These are phyloP conservation scores for Calonectria pseudoturangicola DNA, from an alignment of 2,329 filamentous ascomycete species.

Conservation along the genomic window DNA sequence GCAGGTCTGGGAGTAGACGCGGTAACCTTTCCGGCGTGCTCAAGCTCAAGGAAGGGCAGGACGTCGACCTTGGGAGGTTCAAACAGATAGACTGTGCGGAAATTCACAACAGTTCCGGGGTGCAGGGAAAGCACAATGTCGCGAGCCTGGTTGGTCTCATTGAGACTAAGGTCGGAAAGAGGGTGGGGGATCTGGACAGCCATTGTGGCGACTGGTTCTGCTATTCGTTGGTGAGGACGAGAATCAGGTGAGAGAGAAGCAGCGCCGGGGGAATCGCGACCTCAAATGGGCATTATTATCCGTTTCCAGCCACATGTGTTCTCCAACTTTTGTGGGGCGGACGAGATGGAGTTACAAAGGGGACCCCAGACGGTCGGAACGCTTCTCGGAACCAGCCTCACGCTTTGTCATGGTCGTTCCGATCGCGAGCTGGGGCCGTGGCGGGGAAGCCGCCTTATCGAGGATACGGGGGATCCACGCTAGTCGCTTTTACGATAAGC, in stretches of 20 bases:
- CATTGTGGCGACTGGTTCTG: slow-evolving; percentile 33
- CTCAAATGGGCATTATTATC: slow-evolving; percentile 33
- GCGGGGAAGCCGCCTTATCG: background rate
- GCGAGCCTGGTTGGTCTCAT: slow-evolving; percentile 60
- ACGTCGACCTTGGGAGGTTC: slow-evolving; percentile 71
- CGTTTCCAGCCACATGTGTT: background rate
- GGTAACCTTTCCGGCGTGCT: slow-evolving; percentile 61
- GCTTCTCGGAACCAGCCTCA: slow-evolving; percentile 23
- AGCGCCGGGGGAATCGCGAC: slow-evolving; percentile 21
- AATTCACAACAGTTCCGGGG: slow-evolving; percentile 60
- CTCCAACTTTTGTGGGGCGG: slow-evolving; percentile 20
- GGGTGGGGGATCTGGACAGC: slow-evolving; percentile 55
- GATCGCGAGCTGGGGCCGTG: background rate
- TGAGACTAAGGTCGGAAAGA: slow-evolving; percentile 54
- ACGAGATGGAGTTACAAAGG: slow-evolving; percentile 9
- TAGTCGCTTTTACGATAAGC: background rate
- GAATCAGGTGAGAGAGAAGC: slow-evolving; percentile 23
- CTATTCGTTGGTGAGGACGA: slow-evolving; percentile 26
- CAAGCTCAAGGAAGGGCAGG: slow-evolving; percentile 65
- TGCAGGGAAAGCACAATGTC: slow-evolving; percentile 57
- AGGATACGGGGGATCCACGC: background rate
- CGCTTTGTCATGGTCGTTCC: background rate
- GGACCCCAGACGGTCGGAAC: slow-evolving; percentile 24
- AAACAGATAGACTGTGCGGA: slow-evolving; percentile 69
- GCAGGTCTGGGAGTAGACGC: slow-evolving; percentile 53